Conservation (phyloP, 1,284 basidiomycete species). For the Cryptococcus wingfieldii region DNA sequence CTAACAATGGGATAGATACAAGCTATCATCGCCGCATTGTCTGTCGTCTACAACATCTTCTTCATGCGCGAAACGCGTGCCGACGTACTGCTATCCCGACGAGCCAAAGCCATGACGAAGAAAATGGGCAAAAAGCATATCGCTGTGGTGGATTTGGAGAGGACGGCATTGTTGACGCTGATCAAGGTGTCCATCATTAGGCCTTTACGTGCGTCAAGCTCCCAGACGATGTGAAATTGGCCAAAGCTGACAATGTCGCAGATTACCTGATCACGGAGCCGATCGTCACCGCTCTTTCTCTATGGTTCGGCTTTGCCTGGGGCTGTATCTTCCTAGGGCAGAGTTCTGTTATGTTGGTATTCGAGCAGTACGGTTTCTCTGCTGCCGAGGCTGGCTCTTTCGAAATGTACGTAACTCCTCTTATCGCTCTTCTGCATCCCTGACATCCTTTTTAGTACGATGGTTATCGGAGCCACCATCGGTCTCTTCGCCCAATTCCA, state of each 20-base stretch:
- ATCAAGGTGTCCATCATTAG: slow-evolving; percentile 40
- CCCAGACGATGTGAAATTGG: not conserved
- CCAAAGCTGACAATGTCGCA: slow-evolving; percentile 9
- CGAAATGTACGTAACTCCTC: slow-evolving; percentile 22
- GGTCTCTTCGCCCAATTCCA: slow-evolving; percentile 64
- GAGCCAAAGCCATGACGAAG: slow-evolving; percentile 43
- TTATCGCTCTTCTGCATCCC: not conserved
- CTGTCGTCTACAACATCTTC: slow-evolving; percentile 31
- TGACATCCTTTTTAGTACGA: slow-evolving; percentile 14
- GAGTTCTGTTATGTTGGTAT: slow-evolving; percentile 32
- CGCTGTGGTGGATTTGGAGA: slow-evolving; percentile 38
- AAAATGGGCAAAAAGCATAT: slow-evolving; percentile 45
- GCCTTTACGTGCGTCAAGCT: slow-evolving; percentile 33
- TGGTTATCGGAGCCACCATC: slow-evolving; percentile 61
- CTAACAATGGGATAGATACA: slow-evolving; percentile 13
- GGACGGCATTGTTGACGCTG: slow-evolving; percentile 34
- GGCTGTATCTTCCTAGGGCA: slow-evolving; percentile 40
- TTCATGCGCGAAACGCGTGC: slow-evolving; percentile 47
- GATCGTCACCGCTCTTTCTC: slow-evolving; percentile 48
- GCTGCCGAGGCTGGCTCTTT: slow-evolving; percentile 30
- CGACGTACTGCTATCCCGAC: slow-evolving; percentile 50
- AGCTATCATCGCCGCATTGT: slow-evolving; percentile 26
- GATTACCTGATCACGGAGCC: slow-evolving; percentile 50
- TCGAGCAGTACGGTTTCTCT: slow-evolving; percentile 38
- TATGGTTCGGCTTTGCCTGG: slow-evolving; percentile 51